Base-by-base conservation (phyloP, 495 filamentous ascomycete genomes). In the Penicillium coffeae region DNA sequence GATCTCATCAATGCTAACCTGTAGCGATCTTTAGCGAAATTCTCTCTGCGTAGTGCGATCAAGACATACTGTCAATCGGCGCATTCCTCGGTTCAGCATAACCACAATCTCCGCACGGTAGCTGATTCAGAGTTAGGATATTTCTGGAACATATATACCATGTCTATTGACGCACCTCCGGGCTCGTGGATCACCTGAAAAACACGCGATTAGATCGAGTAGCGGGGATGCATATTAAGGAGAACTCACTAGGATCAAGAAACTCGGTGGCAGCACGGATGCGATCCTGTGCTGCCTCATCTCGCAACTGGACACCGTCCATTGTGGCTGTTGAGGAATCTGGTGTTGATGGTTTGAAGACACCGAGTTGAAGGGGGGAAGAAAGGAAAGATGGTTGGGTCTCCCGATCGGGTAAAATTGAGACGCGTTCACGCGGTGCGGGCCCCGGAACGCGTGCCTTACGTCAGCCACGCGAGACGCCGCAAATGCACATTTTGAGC, bases 1-100 rank as follows among this genome's bases (percentile, higher is more conserved):
- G 63, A 97, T 87, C 62, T 96, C 90, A 70, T 97, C 94, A 50
- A 99, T 79, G 73, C 90, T 95, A 59, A 98, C 88, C 70, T 89
- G 69, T 33, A 25, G 42, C 9, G 47, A 52, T 48, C 32, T 37
- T 66, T 43, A 68, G 56, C 45, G 39, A 21, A 36, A 30, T 4
- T 18, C 43, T 36, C 48, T 20, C 7, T 33, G 7, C n/a, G 14
- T 32, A 21, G 25, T 38, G 33, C 34, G 42, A 40, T 36, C 43
- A 41, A 14, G 35, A 65, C 77, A 47, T 58, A 82, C 81, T 46
- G 70, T 77, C 45, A 85, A 77, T 59, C 91, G 78, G 50, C 88
- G 80, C 56, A 88, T 72, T 50, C 86, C 87, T 55, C 89, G 87
- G 64, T 94, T 90, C 36, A 97, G 79, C 91, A 97, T 97, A 60